phyloP scores from a whole-genome alignment of 768 basidiomycete species.

The Hydnum rufescens region DNA sequence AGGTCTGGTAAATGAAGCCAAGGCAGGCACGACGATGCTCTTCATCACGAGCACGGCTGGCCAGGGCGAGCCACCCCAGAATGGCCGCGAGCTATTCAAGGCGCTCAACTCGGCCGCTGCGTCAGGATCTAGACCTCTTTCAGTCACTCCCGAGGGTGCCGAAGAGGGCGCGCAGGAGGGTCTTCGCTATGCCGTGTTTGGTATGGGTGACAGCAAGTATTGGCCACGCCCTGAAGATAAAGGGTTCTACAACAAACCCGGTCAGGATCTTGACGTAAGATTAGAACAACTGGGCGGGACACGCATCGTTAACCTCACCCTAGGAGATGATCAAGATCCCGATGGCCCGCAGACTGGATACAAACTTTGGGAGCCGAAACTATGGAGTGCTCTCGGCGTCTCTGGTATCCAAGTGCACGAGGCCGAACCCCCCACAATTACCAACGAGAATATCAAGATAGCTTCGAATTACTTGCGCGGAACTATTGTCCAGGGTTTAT shows the following conservation, averaged over 20 bases:
- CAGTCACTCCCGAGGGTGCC: constrained; percentile 6
- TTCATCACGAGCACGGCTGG: constrained; percentile 89
- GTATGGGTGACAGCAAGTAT: constrained; percentile 95
- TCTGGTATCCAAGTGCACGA: constrained; percentile 75
- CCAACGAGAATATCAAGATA: constrained; percentile 98
- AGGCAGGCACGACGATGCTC: constrained; percentile 31
- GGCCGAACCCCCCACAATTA: constrained; percentile 89
- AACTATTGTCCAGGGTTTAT: constrained; percentile 81
- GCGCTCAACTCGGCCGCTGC: constrained; percentile 44
- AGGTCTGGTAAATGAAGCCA: constrained; percentile 46
- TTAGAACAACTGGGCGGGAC: constrained; percentile 64
- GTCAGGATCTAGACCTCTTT: constrained; percentile 37
- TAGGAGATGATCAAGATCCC: constrained; percentile 94
- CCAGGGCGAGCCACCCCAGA: constrained; percentile 95
- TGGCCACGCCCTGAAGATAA: constrained; percentile 95
- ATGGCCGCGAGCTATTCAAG: constrained; percentile 80
- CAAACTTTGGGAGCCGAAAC: constrained; percentile 77
- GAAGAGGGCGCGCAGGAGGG: constrained; percentile 24
- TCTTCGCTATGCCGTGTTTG: constrained; percentile 70
- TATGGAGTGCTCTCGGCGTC: constrained; percentile 92
- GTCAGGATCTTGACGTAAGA: constrained; percentile 70
- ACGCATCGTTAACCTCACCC: constrained; percentile 52
- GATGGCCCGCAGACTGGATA: constrained; percentile 94
- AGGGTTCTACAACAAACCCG: constrained; percentile 96
- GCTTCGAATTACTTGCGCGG: constrained; percentile 86